phyloP scores from a whole-genome alignment of 2,329 filamentous ascomycete species.

The Chalara sp. region DNA sequence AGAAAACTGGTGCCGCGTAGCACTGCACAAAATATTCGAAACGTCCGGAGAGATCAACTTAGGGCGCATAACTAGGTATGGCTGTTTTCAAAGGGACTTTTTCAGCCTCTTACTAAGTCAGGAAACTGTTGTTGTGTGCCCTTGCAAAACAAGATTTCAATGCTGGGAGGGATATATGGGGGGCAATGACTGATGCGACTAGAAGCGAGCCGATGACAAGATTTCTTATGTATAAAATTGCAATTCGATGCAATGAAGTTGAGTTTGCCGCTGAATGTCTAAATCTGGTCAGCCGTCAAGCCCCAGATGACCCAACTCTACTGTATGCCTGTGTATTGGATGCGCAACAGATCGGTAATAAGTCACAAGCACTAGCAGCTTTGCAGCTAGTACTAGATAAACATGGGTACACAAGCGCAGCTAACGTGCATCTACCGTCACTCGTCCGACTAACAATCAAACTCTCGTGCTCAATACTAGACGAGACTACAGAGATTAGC shows the following conservation, averaged over 20 bases:
- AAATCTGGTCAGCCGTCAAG: conserved; percentile 46
- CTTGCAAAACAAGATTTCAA: conserved; percentile 50
- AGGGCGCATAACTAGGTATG: conserved; percentile 60
- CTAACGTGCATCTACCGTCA: conserved; percentile 51
- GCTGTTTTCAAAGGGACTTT: background rate
- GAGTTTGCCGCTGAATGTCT: conserved; percentile 59
- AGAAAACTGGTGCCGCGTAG: conserved; percentile 65
- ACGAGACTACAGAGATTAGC: conserved; percentile 12
- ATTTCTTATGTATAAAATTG: conserved; percentile 71
- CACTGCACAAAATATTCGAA: conserved; percentile 60
- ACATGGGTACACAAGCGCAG: conserved; percentile 39
- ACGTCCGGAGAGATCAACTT: conserved; percentile 59
- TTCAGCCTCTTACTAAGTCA: conserved; percentile 25
- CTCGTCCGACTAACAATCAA: conserved; percentile 56
- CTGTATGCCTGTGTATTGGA: conserved; percentile 78
- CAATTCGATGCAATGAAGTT: conserved; percentile 51
- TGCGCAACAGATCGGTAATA: conserved; percentile 60
- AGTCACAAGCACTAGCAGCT: conserved; percentile 48
- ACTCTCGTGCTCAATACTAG: conserved; percentile 37
- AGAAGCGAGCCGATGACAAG: conserved; percentile 58
- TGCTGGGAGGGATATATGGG: conserved; percentile 47
- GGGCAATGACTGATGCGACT: conserved; percentile 49
- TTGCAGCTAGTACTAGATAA: conserved; percentile 51
- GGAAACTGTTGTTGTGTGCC: conserved; percentile 68
- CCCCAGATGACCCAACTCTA: conserved; percentile 50